Base-by-base conservation (phyloP, 148 eudicot species). In the Spergularia marina region DNA sequence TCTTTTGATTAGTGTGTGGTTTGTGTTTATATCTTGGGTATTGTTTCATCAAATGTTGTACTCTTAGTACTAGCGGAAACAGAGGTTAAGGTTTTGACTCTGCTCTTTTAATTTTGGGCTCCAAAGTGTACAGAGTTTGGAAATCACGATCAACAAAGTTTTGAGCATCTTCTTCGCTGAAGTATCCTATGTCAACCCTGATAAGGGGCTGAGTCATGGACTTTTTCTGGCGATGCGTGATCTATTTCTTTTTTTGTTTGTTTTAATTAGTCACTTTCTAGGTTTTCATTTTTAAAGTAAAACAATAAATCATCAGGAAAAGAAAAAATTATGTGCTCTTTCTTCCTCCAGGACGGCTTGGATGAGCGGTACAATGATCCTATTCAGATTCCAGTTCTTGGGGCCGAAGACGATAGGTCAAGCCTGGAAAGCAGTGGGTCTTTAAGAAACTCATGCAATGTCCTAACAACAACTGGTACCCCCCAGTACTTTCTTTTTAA, bases 371-470 rank as follows among this genome's bases (percentile, higher is more conserved):
- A 89, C 79, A 82, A 87, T 74, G 77, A 78, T 70, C 79, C 87
- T 14, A 72, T 91, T 66, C 85, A 89, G 39, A 84, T 86, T 79
- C 89, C 82, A 36, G 80, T 65, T 81, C 84, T 85, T 58, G 89
- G 83, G 61, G 84, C 83, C 61, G 96, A 94, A 71, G 97, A 89
- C 80, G 97, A 92, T 81, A 87, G 79, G 57, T 79, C 96, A 47
- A 83, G 90, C 82, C 87, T 94, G 60, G 97, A 87, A 62, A 89
- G 89, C 74, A 88, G 82, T 82, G 85, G 86, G 72, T 81, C 92
- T 78, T 79, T 89, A 68, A 84, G 85, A 72, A 82, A 75, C 79
- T 75, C 87, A 18, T 87, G 79, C 68, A 70, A 84, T 78, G 72
- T 74, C 41, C 76, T 91, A 68, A 85, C 86, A 5, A 67, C 74